phyloP scores from a whole-genome alignment of 768 basidiomycete genomes.

The Trametopsis cervina region DNA sequence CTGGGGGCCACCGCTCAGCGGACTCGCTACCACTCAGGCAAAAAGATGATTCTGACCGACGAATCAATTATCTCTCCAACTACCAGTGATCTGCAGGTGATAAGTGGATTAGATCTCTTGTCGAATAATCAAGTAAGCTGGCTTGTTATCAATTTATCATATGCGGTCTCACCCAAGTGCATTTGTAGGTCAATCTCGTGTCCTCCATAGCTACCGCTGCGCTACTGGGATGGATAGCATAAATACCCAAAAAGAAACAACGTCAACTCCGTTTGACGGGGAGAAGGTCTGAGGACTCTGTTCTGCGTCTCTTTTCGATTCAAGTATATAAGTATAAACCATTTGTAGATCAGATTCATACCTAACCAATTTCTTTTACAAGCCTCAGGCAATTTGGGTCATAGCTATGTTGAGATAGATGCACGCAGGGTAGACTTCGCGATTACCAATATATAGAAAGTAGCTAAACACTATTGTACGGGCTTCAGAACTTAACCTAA shows the following conservation, averaged over 20 bases:
- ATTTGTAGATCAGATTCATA: too few species aligned
- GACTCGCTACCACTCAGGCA: slow-evolving; percentile 61
- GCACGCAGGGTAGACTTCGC: not conserved
- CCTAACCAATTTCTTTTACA: too few species aligned
- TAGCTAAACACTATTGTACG: not conserved
- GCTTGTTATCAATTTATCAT: slow-evolving; percentile 14
- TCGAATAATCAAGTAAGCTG: slow-evolving; percentile 72
- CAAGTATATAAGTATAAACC: too few species aligned
- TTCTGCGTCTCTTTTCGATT: too few species aligned
- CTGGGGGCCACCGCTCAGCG: slow-evolving; percentile 84
- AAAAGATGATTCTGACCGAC: slow-evolving; percentile 61
- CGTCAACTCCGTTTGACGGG: too few species aligned
- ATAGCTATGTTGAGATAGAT: too few species aligned
- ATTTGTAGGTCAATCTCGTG: slow-evolving; percentile 35
- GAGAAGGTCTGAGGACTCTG: too few species aligned
- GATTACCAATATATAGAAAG: not conserved
- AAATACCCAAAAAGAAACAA: not conserved
- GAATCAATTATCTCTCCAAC: slow-evolving; percentile 24
- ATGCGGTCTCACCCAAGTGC: not conserved
- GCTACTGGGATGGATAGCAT: slow-evolving; percentile 30
- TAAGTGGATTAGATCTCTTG: slow-evolving; percentile 60
- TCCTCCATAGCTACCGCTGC: slow-evolving; percentile 35
- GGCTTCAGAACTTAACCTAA: slow-evolving; percentile 10
- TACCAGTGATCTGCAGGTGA: slow-evolving; percentile 44
- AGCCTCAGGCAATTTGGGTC: too few species aligned